Percentiles rank a stretch among this genome's conserved stretches.
phyloP scores from a whole-genome alignment of 306 rosid genomes.

The Cercis canadensis region DNA sequence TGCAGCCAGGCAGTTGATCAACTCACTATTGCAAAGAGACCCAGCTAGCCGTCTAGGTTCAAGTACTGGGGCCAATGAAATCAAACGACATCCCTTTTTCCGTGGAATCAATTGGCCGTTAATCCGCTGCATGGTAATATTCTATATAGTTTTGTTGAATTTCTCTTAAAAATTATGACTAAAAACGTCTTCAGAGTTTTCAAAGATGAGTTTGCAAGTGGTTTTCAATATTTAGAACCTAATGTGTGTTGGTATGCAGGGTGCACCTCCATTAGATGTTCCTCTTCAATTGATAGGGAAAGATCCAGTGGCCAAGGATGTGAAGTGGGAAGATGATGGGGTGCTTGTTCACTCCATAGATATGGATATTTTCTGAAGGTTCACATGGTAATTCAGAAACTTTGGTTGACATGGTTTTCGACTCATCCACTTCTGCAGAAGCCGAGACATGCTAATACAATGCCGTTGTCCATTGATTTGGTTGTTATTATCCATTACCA shows the following conservation, averaged over 20 bases:
- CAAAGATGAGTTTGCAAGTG: background rate
- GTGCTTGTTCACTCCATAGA: conserved; percentile 67
- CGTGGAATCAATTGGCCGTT: conserved; percentile 90
- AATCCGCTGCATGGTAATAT: conserved; percentile 84
- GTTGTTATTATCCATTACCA: background rate
- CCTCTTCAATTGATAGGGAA: conserved; percentile 65
- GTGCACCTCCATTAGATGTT: conserved; percentile 72
- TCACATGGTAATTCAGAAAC: conserved; percentile 10
- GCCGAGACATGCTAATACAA: conserved; percentile 21
- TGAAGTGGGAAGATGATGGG: conserved; percentile 87
- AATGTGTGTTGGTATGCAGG: conserved; percentile 56
- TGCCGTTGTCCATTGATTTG: conserved; percentile 11
- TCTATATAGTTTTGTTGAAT: conserved; percentile 5
- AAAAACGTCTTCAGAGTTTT: conserved; percentile 26
- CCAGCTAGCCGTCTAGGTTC: conserved; percentile 78
- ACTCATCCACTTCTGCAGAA: conserved; percentile 18
- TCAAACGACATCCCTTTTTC: conserved; percentile 89
- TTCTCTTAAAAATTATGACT: conserved; percentile 21
- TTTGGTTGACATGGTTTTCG: conserved; percentile 9
- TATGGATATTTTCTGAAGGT: conserved; percentile 72
- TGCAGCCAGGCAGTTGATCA: conserved; percentile 84
- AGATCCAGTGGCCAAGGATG: conserved; percentile 59
- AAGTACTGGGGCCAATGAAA: conserved; percentile 75
- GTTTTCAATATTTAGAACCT: background rate
- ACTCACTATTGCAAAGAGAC: conserved; percentile 90